Base-by-base conservation (phyloP, 768 basidiomycete genomes). In the Strobilomyces dryophilus region DNA sequence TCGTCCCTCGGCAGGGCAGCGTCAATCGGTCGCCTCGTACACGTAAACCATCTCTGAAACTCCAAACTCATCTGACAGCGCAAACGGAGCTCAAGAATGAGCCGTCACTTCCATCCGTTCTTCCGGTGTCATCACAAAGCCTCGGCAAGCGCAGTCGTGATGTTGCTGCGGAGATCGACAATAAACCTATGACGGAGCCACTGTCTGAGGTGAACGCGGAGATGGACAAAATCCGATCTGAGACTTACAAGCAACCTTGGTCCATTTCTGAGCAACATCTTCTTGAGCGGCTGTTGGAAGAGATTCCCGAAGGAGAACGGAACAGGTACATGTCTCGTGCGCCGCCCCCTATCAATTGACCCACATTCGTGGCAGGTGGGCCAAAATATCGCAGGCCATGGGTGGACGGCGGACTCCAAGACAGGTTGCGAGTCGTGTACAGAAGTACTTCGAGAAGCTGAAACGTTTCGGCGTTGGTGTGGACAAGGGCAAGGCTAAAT, bases 161-260 rank as follows among this genome's bases (percentile, higher is more conserved):
- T 29, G 39, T 61, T 36, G 32, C 61, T 37, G 37, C 56, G 14
- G 62, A 59, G 17, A 52, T 53, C 32, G 48, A 64, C 49, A 53
- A 58, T 27, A 61, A 59, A 43, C 45, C 24, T 12, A 62, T 58
- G 45, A 24, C 48, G 7, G 67, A 65, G 20, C 50, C 57, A 3
- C 47, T 53, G 10, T 52, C 52, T 5, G 26, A 53, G 47, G 60
- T 57, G 26, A 61, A 59, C 52, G 45, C 61, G 51, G 62, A 64
- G 35, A 47, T 43, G 14, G 64, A 61, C 20, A 78, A 55, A 21
- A 42, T 27, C 37, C 58, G 56, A 50, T 55, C 61, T 5, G 86
- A 89, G 57, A 91, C 89, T n/a, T 92, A 88, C 71, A 91, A 91
- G 65, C 83, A 85, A 54, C 78, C 85, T 1, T 92, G 89, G 90